These are phyloP conservation scores for Globisporangium parvum DNA, from an alignment of 352 stramenopile genomes.

Conservation along the genomic window DNA sequence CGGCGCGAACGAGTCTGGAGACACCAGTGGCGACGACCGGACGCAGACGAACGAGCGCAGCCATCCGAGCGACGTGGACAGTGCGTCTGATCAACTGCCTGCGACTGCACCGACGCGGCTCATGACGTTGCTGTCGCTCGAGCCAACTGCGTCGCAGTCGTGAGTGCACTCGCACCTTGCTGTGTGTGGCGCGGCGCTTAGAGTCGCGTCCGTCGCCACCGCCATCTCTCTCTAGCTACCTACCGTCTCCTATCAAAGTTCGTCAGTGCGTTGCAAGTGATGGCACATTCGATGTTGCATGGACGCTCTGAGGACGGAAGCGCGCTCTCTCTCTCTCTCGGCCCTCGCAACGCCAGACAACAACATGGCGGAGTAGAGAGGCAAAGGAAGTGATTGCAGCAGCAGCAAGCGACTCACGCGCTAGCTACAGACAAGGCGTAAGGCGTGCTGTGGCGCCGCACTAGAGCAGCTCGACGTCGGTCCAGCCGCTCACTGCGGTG, in stretches of 20 bases:
- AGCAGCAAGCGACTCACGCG: not conserved
- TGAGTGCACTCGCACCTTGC: no score
- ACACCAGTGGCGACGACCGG: conserved; percentile 2
- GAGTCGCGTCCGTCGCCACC: not conserved
- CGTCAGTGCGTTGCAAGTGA: no score
- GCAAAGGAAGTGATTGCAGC: not conserved
- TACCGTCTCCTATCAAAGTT: not conserved
- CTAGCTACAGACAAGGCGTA: not conserved
- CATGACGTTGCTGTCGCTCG: conserved; percentile 55
- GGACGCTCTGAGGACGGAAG: not conserved
- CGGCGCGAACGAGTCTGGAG: conserved; percentile 20
- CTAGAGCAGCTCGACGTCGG: conserved; percentile 59
- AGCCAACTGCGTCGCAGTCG: not conserved
- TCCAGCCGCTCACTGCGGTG: conserved; percentile 53
- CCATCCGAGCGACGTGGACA: no score
- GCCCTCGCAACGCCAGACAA: no score
- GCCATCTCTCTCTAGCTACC: not conserved
- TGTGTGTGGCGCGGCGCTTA: not conserved
- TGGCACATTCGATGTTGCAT: no score
- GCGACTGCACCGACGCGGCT: conserved; percentile 28
- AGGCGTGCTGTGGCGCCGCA: not conserved
- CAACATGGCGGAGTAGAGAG: no score
- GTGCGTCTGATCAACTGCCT: conserved; percentile 4
- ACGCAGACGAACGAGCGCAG: not conserved
- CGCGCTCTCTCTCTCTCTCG: no score